phyloP scores from a whole-genome alignment of 139 green algal genomes.

The Eudorina sp. region DNA sequence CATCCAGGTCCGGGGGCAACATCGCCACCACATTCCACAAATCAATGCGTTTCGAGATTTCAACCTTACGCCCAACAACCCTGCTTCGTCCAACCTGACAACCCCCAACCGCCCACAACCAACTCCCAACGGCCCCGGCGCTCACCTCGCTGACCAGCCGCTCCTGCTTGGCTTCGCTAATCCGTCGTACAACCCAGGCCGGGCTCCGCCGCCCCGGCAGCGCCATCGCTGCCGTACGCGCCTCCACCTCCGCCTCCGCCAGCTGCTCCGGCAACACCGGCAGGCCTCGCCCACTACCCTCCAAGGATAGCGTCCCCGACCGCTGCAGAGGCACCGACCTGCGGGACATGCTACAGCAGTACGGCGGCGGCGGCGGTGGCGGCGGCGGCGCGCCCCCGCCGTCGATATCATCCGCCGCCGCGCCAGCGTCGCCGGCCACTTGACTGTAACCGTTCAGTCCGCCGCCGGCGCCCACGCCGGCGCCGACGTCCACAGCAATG shows the following conservation, averaged over 20 bases:
- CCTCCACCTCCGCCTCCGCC: neutral
- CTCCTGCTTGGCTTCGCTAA: slow-evolving; percentile 2
- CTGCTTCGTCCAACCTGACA: neutral
- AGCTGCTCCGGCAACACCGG: neutral
- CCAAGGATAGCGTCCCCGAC: neutral
- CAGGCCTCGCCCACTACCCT: neutral
- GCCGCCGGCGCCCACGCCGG: too few relatives aligned
- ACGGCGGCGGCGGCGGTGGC: neutral
- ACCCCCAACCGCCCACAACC: neutral
- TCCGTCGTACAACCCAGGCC: neutral
- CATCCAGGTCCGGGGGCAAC: too few relatives aligned
- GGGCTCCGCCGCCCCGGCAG: neutral
- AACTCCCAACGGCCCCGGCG: neutral
- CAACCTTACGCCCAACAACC: neutral
- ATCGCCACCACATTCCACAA: too few relatives aligned
- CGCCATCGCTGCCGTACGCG: neutral
- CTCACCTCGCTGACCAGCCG: slow-evolving; percentile 1
- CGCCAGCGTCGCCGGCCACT: neutral
- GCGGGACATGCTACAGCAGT: neutral
- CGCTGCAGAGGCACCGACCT: too few relatives aligned
- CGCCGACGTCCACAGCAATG: too few relatives aligned
- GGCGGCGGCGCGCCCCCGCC: too few relatives aligned
- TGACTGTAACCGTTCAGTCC: neutral
- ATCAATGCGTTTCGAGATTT: too few relatives aligned
- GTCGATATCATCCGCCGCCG: neutral